Percentiles rank a stretch among this genome's conserved stretches.
Conservation (phyloP, 768 basidiomycete genomes). For the Tephrocybe sp. region DNA sequence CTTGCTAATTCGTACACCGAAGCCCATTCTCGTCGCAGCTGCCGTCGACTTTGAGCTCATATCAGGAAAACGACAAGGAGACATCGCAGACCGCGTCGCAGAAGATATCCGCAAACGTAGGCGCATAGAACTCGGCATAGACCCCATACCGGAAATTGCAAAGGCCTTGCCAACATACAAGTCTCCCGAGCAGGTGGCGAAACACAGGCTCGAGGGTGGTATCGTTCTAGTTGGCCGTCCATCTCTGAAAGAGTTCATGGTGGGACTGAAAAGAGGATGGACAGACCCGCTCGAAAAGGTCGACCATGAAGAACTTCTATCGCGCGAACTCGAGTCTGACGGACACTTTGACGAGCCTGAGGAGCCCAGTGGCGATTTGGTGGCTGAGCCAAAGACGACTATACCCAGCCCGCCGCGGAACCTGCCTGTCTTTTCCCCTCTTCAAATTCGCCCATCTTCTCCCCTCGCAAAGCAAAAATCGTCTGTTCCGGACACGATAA, state of each 20-base stretch:
- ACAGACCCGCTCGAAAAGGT: constrained; percentile 64
- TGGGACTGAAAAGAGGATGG: constrained; percentile 85
- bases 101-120: constrained; percentile 71
- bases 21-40: constrained; percentile 94
- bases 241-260: constrained; percentile 93
- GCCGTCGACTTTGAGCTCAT: constrained; percentile 90
- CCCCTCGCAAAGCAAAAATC: constrained; percentile 16
- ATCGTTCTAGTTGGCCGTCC: constrained; percentile 83
- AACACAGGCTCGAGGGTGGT: constrained; percentile 76
- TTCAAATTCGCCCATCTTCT: constrained; percentile 14
- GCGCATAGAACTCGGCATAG: constrained; percentile 63
- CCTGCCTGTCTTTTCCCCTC: constrained; percentile 30
- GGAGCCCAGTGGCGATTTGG: constrained; percentile 15
- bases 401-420: constrained; percentile 20
- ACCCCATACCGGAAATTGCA: constrained; percentile 40
- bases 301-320: constrained; percentile 70
- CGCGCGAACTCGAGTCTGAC: constrained; percentile 66
- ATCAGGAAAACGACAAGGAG: constrained; percentile 79
- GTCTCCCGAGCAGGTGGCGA: constrained; percentile 47
- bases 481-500: constrained; percentile 28
- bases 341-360: constrained; percentile 73
- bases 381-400: constrained; percentile 19
- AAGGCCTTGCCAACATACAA: constrained; percentile 52
- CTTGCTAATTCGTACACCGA: constrained; percentile 15
- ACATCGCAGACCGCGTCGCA: constrained; percentile 73